Base-by-base conservation (phyloP, 768 basidiomycete species). In the Gyrodon lividus region DNA sequence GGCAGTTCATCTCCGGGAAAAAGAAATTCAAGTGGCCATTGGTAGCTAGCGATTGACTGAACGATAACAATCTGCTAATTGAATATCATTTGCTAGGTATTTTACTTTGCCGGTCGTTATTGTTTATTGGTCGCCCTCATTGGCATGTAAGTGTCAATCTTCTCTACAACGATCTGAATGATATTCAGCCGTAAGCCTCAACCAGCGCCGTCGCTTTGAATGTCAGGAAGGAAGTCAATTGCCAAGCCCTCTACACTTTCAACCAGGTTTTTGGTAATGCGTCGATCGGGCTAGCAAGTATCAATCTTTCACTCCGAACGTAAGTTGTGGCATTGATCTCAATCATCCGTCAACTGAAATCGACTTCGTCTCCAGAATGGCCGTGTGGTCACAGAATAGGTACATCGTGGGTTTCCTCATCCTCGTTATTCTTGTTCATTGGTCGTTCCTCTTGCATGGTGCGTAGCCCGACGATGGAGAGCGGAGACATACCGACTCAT, bases 361-460 rank as follows among this genome's bases (percentile, higher is more conserved):
- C 17, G 51, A 12, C 43, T 43, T 40, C 14, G 10, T 43, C 37
- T 28, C 46, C 51, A 87, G 86, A 6, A 83, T 88, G 61, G 86
- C 86, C 0, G 81, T 88, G 1, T 88, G 86, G 84, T 79, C 78
- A 0, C 78, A 84, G 54, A 76, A 71, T 42, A 74, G 68, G 70
- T 80, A 72, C 50, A 74, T 88, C 34, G 73, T 81, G 23, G 45
- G 69, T 12, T 78, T 79, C 19, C 72, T 88, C 2, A 65, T 83
- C 19, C 48, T 72, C 3, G 66, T 87, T 44, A 86, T 86, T 54
- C 70, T 87, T 16, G 86, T 77, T 0, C 86, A 88, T 60, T 88
- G 85, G 86, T 84, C 84, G 4, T 72, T 88, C 37, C 72, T 87
- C 24, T 69, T 88, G 26, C 84, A 85, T 60, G 86, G 86, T 84